These are phyloP conservation scores for Centrapalus pauciflorus DNA, from an alignment of 129 eudicot genomes.

Conservation along the genomic window DNA sequence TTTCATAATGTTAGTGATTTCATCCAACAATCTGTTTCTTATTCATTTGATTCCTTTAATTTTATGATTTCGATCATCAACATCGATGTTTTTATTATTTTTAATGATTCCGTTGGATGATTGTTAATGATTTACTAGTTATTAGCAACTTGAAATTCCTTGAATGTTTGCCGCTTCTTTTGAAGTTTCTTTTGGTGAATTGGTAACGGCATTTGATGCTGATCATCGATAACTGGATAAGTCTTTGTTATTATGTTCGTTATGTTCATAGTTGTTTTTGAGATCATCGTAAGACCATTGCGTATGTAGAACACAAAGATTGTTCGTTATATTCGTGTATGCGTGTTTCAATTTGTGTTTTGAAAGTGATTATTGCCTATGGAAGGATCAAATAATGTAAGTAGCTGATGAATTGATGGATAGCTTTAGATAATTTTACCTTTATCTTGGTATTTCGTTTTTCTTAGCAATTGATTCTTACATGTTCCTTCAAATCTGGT, in stretches of 20 bases:
- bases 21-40: constrained; percentile 7
- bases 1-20: constrained; percentile 14
- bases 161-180: not conserved
- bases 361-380: no score
- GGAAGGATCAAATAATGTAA: no score
- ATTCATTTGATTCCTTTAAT: constrained; percentile 1
- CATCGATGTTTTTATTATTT: not conserved
- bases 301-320: not conserved
- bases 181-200: not conserved
- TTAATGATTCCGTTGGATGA: not conserved
- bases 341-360: no score
- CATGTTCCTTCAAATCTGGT: no score
- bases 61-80: constrained; percentile 17
- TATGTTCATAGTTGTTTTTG: not conserved
- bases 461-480: no score
- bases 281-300: not conserved
- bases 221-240: no score
- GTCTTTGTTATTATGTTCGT: constrained; percentile 2
- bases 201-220: constrained; percentile 12
- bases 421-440: no score
- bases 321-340: not conserved
- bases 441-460: no score
- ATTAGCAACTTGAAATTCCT: constrained; percentile 11
- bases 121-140: not conserved
- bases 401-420: no score